These are phyloP conservation scores for Daedaleopsis nitida DNA, from an alignment of 768 basidiomycete genomes.

Conservation along the genomic window DNA sequence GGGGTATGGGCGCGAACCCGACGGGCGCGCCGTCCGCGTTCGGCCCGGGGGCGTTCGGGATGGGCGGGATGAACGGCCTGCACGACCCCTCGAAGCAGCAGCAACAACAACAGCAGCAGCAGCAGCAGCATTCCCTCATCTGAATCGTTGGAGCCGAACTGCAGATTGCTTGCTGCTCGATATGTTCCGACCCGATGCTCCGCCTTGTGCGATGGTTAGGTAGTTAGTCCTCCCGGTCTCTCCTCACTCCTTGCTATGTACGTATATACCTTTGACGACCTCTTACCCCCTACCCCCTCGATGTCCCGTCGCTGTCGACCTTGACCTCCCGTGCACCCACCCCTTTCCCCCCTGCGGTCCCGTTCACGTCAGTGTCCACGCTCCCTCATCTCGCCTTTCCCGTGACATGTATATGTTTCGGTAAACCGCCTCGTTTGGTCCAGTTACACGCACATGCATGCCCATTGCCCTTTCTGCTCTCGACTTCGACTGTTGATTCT, in stretches of 20 bases:
- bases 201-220: background rate
- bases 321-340: background rate
- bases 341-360: background rate
- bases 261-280: background rate
- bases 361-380: too few relatives aligned
- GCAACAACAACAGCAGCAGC: conserved; percentile 45
- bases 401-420: too few relatives aligned
- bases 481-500: background rate
- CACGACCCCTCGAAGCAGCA: conserved; percentile 23
- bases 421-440: too few relatives aligned
- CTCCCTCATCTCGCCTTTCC: too few relatives aligned
- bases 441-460: background rate
- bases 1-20: conserved; percentile 16
- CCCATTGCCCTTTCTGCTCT: background rate
- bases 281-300: background rate
- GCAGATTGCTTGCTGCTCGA: background rate
- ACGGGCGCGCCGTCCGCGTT: conserved; percentile 23
- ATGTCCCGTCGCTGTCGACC: background rate
- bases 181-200: background rate
- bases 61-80: conserved; percentile 9
- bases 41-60: conserved; percentile 20
- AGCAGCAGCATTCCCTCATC: conserved; percentile 54
- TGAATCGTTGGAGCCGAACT: conserved; percentile 29
- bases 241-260: background rate
- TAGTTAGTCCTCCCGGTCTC: background rate